These are phyloP conservation scores for Entomophthora muscae DNA, from an alignment of 371 early-diverging fungal species.

Conservation along the genomic window DNA sequence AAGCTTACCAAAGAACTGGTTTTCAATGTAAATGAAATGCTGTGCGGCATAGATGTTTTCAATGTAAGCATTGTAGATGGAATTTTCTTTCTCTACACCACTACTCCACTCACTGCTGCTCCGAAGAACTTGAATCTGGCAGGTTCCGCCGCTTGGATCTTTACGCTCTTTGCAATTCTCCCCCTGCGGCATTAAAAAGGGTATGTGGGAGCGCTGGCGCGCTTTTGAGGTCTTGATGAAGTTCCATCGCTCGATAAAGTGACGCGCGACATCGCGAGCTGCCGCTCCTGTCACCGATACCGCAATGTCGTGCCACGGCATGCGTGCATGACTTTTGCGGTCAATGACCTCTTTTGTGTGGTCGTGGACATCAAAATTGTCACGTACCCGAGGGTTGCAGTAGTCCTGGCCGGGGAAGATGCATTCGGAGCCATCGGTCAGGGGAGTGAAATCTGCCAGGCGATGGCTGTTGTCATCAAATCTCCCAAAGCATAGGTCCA, in stretches of 20 bases:
- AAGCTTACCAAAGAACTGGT: constrained; percentile 95
- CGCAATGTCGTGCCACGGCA: constrained; percentile 94
- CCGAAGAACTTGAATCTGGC: constrained; percentile 47
- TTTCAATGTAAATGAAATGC: constrained; percentile 88
- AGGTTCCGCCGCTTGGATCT: constrained; percentile 34
- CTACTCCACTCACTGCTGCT: constrained; percentile 49
- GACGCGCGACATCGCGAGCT: constrained; percentile 68
- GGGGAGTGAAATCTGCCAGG: constrained; percentile 45
- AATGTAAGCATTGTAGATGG: constrained; percentile 74
- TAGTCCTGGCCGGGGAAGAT: constrained; percentile 79
- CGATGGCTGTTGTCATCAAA: constrained; percentile 72
- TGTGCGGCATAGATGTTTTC: constrained; percentile 49
- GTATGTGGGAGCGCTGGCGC: constrained; percentile 33
- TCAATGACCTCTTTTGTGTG: constrained; percentile 9
- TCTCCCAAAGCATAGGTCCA: constrained; percentile 81
- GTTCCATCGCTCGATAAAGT: constrained; percentile 89
- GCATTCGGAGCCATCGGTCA: constrained; percentile 17
- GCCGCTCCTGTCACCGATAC: constrained; percentile 21
- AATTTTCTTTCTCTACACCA: constrained; percentile 40
- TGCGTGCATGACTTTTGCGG: constrained; percentile 32
- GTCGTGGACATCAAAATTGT: not conserved
- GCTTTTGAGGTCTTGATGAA: constrained; percentile 55
- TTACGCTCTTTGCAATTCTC: constrained; percentile 51
- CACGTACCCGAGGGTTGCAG: constrained; percentile 62
- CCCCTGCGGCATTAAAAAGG: constrained; percentile 60